Evolutionary conservation across 495 filamentous ascomycete species (phyloP).

Genomic region (Neurospora sp.): DNA sequence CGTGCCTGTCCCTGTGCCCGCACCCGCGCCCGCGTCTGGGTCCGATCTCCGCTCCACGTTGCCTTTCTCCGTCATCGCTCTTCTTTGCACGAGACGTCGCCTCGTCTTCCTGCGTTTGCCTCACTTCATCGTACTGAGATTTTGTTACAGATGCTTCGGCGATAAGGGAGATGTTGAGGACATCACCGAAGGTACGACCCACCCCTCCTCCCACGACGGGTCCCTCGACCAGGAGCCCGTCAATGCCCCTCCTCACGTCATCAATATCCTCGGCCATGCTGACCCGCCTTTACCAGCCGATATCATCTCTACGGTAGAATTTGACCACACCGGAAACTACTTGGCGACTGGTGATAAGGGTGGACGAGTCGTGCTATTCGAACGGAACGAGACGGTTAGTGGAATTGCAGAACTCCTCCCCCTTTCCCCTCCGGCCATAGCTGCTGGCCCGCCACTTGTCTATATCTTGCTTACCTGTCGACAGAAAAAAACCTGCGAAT

Average conservation of each 20-base stretch:
- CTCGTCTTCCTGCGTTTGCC: background rate
- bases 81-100: background rate
- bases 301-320: constrained; percentile 98
- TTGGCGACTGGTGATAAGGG: constrained; percentile 97
- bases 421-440: background rate
- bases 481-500: constrained; percentile 99
- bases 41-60: background rate
- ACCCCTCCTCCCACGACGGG: background rate
- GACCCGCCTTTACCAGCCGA: constrained; percentile 53
- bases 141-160: constrained; percentile 74
- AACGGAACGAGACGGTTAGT: constrained; percentile 92
- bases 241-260: background rate
- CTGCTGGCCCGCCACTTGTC: background rate
- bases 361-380: constrained; percentile 90
- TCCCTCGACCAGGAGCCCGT: background rate
- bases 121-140: constrained; percentile 13
- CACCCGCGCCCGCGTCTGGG: background rate
- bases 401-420: constrained; percentile 1
- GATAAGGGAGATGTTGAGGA: constrained; percentile 99
- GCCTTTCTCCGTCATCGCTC: background rate
- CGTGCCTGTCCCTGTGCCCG: background rate
- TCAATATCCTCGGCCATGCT: constrained; percentile 11
- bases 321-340: constrained; percentile 98
- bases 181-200: constrained; percentile 85
- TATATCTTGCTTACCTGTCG: constrained; percentile 10